Evolutionary conservation across 306 rosid genomes (phyloP).

Genomic region (Cucumis hystrix): DNA sequence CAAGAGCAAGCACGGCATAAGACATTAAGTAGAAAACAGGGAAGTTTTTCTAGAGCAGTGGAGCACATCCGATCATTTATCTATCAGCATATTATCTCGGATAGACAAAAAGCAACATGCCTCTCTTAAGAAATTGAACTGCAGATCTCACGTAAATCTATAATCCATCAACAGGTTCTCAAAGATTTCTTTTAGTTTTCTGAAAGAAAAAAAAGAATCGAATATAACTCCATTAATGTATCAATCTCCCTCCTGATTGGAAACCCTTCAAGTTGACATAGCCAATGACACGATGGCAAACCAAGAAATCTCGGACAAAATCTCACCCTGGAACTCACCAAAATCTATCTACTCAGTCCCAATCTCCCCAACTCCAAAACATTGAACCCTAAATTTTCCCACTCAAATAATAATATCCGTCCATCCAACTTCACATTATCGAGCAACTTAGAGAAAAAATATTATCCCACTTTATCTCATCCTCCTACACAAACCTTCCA

Average conservation of each 20-base stretch:
- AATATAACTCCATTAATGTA: not conserved
- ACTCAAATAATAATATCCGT: not conserved
- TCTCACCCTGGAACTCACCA: not conserved
- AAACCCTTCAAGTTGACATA: not conserved
- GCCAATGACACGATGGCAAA: not conserved
- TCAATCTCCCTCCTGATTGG: not conserved
- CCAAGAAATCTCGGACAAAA: not conserved
- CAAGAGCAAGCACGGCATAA: slow-evolving; percentile 32
- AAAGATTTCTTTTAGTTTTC: not conserved
- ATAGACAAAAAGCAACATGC: not conserved
- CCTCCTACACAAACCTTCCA: not conserved
- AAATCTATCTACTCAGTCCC: not conserved
- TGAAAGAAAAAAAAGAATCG: not conserved
- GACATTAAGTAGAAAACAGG: not conserved
- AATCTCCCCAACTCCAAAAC: not conserved
- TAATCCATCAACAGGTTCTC: not conserved
- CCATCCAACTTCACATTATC: slow-evolving; percentile 3
- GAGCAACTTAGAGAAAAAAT: not conserved
- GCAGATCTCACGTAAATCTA: not conserved
- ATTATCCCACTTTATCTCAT: not conserved
- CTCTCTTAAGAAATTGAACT: not conserved
- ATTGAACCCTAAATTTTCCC: not conserved
- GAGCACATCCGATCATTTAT: not conserved
- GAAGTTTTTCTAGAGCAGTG: not conserved
- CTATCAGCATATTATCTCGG: not conserved